Evolutionary conservation across 139 green algal genomes (phyloP), one percentile per base, ranked within the genome.

Genomic region (Marvania coccoides): DNA sequence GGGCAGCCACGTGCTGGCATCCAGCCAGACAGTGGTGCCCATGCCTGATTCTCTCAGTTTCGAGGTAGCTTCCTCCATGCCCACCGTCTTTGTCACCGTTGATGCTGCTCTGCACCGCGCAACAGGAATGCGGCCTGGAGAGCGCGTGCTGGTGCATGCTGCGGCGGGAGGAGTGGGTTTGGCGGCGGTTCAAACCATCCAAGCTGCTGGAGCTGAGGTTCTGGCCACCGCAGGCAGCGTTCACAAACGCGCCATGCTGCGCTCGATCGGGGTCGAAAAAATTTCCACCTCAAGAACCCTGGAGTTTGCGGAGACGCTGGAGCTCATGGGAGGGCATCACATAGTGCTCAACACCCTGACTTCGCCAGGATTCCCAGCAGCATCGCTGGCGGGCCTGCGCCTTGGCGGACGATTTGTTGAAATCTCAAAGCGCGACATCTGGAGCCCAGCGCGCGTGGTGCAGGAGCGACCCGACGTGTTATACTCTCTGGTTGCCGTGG

Each of bases 401-500:
- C 36, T n/a, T 6, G 85, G 85, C 30, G 88, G 77, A 0, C 33
- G 65, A 0, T 75, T 93, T 60, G 80, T 91, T 36, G 90, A 96
- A 72, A 94, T 96, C 66, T 85, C 81, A 67, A 96, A 96, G 82
- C 73, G 90, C 33, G 90, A 94, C 81, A 91, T 96, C 54, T 95
- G 86, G 86, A 82, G 69, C 34, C 48, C 71, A 0, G 65, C 61
- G 1, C 72, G 83, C 19, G 68, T 88, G 6, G 48, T 62, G 23
- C 73, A 85, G 42, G 85, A 95, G 58, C 84, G 90, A 0, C 85
- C 87, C 2, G 90, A 96, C 63, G 76, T 89, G 42, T 14, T 9
- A 1, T 92, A 88, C 69, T 63, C 69, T 9, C 67, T 95, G 51
- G 62, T 96, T 23, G 90, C 90, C 0, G 77, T 96, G 4, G 90